Evolutionary conservation across 768 basidiomycete species (phyloP), one percentile per base, ranked within the genome.

Genomic region (Guyanaporus albipodus): DNA sequence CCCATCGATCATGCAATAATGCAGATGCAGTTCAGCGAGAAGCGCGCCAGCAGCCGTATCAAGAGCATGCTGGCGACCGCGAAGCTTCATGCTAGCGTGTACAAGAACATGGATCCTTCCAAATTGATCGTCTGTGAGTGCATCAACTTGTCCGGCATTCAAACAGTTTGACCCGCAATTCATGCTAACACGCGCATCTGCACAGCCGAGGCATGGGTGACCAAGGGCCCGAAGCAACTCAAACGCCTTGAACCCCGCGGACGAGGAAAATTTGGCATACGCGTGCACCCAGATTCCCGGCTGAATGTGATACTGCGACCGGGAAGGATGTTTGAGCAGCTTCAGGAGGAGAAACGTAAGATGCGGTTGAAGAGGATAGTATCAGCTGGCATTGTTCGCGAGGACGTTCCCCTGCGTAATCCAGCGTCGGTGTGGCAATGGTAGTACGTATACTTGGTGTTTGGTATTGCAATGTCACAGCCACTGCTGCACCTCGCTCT

Each of bases 21-120:
- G 47, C 95, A 99, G 59, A 94, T 98, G 90, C 80, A 87, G 63
- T 97, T 96, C 67, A 91, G 87, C 53, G 87, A 94, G 66, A 99
- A 99, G 70, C 79, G 91, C 19, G 91, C 87, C 12, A 85, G 90
- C 53, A 76, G 73, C 38, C 83, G 91, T 50, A 81, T 99, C 48
- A 84, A 91, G 77, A 88, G 85, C 56, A 91, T 91, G 79, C 76
- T 98, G 36, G 82, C 80, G 11, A 80, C 87, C 1, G 93, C 92
- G 3, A 86, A 88, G 60, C 82, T 92, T 61, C 87, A 94, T 57
- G 95, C 94, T 0, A 70, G 70, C 23, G 74, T 81, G 31, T 84
- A 85, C 60, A 92, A 94, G 70, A 79, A 78, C 24, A 69, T 98
- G 61, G 71, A 83, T 36, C 68, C 80, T 46, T 73, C 74, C 23